Conservation (phyloP, 1,284 basidiomycete species). For the Takashimella koratensis region DNA sequence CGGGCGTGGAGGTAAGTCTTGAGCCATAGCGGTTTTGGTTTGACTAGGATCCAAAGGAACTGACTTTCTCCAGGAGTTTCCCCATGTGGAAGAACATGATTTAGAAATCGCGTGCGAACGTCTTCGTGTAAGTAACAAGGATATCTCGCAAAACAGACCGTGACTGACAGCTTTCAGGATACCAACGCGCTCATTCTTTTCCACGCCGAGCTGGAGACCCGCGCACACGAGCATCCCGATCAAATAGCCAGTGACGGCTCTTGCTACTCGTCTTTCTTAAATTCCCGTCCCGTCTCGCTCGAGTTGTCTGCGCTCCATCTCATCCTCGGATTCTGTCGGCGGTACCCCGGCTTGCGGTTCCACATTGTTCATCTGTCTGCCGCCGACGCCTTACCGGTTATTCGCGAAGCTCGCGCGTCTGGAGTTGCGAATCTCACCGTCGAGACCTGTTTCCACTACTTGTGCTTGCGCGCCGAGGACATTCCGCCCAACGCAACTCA, state of each 20-base stretch:
- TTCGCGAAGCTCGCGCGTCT: constrained; percentile 61
- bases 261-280: constrained; percentile 73
- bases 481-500: constrained; percentile 56
- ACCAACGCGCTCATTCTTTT: constrained; percentile 71
- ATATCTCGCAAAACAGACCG: background rate
- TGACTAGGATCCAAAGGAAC: constrained; percentile 1
- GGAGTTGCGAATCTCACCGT: constrained; percentile 62
- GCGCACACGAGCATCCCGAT: constrained; percentile 8
- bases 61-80: constrained; percentile 68
- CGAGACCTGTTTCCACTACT: constrained; percentile 94
- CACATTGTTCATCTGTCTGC: constrained; percentile 93
- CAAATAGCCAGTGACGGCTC: constrained; percentile 8
- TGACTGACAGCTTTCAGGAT: constrained; percentile 52
- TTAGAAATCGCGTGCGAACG: constrained; percentile 66
- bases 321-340: constrained; percentile 61
- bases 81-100: constrained; percentile 70
- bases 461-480: constrained; percentile 53
- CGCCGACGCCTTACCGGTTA: constrained; percentile 68
- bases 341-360: constrained; percentile 66
- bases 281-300: constrained; percentile 71
- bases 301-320: constrained; percentile 74
- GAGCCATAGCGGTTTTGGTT: background rate
- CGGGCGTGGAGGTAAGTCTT: constrained; percentile 75
- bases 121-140: constrained; percentile 59
- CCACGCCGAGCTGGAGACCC: constrained; percentile 76